These are phyloP conservation scores for Castanopsis chinensis DNA, from an alignment of 306 rosid species.

Conservation along the genomic window DNA sequence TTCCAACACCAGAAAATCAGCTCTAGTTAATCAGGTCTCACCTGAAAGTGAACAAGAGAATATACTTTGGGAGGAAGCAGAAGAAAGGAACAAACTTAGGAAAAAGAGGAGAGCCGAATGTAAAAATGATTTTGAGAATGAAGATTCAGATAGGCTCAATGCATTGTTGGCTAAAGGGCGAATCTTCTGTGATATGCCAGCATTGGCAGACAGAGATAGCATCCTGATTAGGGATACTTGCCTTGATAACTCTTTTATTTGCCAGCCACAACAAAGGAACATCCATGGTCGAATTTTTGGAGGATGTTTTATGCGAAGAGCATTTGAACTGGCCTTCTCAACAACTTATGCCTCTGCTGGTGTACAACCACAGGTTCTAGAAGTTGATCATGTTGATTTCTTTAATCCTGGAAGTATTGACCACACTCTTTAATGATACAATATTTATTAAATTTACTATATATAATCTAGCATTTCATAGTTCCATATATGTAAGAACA, in stretches of 20 bases:
- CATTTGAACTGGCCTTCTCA: conserved; percentile 81
- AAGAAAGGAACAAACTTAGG: conserved; percentile 60
- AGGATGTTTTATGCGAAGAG: conserved; percentile 86
- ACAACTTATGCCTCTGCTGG: conserved; percentile 82
- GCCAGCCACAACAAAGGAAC: conserved; percentile 93
- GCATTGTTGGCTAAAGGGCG: conserved; percentile 76
- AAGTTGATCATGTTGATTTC: conserved; percentile 93
- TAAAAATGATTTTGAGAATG: conserved; percentile 31
- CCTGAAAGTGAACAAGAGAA: conserved; percentile 63
- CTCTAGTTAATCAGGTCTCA: conserved; percentile 52
- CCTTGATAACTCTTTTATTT: conserved; percentile 76
- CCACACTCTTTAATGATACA: neutral
- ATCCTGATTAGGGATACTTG: conserved; percentile 68
- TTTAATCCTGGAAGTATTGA: conserved; percentile 66
- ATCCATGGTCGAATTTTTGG: conserved; percentile 87
- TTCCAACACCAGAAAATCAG: conserved; percentile 62
- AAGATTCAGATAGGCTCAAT: conserved; percentile 44
- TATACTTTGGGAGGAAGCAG: conserved; percentile 79
- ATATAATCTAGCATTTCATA: no score
- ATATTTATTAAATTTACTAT: no score
- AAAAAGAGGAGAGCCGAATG: conserved; percentile 41
- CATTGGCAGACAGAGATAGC: conserved; percentile 84
- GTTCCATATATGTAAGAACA: no score
- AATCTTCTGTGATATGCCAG: conserved; percentile 77
- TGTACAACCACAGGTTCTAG: conserved; percentile 73